Conservation (phyloP, 768 basidiomycete genomes). For the Rubroboletus pulcherrimus region DNA sequence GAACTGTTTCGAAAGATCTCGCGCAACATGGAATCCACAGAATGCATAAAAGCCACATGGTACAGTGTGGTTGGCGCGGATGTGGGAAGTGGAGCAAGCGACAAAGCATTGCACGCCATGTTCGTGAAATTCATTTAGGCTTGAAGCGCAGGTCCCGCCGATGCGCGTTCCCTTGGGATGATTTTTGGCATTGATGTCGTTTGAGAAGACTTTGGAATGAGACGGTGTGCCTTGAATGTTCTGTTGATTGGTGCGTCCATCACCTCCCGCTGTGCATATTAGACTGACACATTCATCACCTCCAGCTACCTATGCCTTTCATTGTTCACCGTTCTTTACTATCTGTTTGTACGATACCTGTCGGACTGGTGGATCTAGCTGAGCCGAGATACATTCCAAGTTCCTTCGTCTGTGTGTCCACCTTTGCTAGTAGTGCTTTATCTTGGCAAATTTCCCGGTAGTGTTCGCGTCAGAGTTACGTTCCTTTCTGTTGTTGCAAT, state of each 20-base stretch:
- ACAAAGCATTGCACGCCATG: slow-evolving; percentile 6
- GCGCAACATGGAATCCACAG: slow-evolving; percentile 5
- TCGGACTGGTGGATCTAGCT: background rate
- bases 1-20: slow-evolving; percentile 8
- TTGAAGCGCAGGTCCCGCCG: slow-evolving; percentile 5
- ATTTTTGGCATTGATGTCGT: background rate
- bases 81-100: slow-evolving; percentile 1
- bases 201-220: background rate
- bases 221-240: background rate
- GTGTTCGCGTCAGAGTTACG: background rate
- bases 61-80: slow-evolving; percentile 8
- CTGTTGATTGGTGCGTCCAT: background rate
- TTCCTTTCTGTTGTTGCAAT: background rate
- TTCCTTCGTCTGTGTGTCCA: background rate
- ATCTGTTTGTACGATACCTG: slow-evolving; percentile 5
- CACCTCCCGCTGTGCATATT: no score
- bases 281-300: background rate
- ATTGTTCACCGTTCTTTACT: background rate
- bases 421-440: background rate
- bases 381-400: background rate
- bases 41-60: background rate
- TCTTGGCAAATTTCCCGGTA: background rate
- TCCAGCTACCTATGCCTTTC: background rate
- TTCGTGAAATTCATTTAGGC: slow-evolving; percentile 15
- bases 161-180: background rate